Percentiles rank a stretch among this genome's conserved stretches.
phyloP scores from a whole-genome alignment of 805 yeast species.

The Schwanniomyces yamadae region DNA sequence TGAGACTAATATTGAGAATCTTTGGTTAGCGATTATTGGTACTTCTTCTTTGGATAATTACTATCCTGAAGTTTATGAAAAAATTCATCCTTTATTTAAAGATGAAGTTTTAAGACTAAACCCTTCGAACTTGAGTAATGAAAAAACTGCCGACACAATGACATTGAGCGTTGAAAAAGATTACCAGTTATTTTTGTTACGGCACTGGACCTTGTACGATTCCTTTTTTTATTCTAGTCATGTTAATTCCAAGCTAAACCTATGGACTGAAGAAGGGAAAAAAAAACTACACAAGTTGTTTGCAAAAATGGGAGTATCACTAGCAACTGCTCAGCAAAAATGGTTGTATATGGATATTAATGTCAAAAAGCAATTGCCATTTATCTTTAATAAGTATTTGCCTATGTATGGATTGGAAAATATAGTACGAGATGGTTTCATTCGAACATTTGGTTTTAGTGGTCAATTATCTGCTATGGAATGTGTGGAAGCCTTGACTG shows the following conservation, averaged over 20 bases:
- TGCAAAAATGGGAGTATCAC: slow-evolving; percentile 93
- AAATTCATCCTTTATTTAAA: slow-evolving; percentile 67
- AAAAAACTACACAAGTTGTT: slow-evolving; percentile 84
- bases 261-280: slow-evolving; percentile 92
- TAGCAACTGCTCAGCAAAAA: slow-evolving; percentile 83
- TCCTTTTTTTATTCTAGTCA: slow-evolving; percentile 88
- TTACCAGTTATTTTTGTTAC: slow-evolving; percentile 76
- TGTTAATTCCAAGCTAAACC: slow-evolving; percentile 78
- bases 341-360: slow-evolving; percentile 89
- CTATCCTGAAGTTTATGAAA: slow-evolving; percentile 72
- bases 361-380: slow-evolving; percentile 69
- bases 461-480: slow-evolving; percentile 91
- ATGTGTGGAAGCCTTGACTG: slow-evolving; percentile 84
- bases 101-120: slow-evolving; percentile 80
- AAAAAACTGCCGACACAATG: slow-evolving; percentile 40
- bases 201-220: slow-evolving; percentile 93
- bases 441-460: slow-evolving; percentile 81
- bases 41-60: slow-evolving; percentile 74
- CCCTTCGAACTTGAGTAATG: slow-evolving; percentile 32
- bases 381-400: slow-evolving; percentile 66
- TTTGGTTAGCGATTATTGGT: slow-evolving; percentile 91
- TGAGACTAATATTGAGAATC: slow-evolving; percentile 62
- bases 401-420: slow-evolving; percentile 80
- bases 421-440: slow-evolving; percentile 79
- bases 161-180: slow-evolving; percentile 72